These are phyloP conservation scores for Ceratocystis albifundus DNA, from an alignment of 2,329 filamentous ascomycete species.

Conservation along the genomic window DNA sequence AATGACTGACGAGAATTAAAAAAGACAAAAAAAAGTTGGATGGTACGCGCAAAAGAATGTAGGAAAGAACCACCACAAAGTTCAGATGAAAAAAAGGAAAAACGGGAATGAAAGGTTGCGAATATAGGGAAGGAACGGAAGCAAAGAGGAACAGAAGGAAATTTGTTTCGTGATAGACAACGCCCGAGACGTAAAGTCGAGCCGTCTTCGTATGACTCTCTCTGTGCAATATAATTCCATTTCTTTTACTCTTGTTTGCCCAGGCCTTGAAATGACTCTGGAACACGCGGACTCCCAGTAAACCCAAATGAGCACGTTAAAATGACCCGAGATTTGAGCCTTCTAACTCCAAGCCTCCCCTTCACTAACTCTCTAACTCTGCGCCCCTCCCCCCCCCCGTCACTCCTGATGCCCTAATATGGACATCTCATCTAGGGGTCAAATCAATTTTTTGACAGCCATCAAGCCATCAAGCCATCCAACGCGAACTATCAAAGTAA, in stretches of 20 bases:
- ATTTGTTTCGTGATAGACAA: background rate
- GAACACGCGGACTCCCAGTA: background rate
- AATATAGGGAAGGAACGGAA: background rate
- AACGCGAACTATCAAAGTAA: too few relatives aligned
- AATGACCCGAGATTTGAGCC: slow-evolving; percentile 2
- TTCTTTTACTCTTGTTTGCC: background rate
- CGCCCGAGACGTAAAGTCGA: background rate
- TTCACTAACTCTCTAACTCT: background rate
- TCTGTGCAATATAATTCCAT: background rate
- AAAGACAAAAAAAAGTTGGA: too few relatives aligned
- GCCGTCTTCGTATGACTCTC: background rate
- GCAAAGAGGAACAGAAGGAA: background rate
- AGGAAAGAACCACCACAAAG: background rate
- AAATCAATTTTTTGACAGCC: too few relatives aligned
- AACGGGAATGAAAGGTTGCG: background rate
- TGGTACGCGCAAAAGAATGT: background rate
- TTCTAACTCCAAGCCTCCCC: background rate
- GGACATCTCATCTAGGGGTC: too few relatives aligned
- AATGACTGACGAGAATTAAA: too few relatives aligned
- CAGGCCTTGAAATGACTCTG: background rate
- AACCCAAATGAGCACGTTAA: background rate
- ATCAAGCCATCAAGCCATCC: too few relatives aligned
- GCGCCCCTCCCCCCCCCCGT: background rate
- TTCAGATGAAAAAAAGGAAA: background rate
- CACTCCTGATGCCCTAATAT: too few relatives aligned